Base-by-base conservation (phyloP, 176 grass and related monocot genomes). In the Bromus sterilis region DNA sequence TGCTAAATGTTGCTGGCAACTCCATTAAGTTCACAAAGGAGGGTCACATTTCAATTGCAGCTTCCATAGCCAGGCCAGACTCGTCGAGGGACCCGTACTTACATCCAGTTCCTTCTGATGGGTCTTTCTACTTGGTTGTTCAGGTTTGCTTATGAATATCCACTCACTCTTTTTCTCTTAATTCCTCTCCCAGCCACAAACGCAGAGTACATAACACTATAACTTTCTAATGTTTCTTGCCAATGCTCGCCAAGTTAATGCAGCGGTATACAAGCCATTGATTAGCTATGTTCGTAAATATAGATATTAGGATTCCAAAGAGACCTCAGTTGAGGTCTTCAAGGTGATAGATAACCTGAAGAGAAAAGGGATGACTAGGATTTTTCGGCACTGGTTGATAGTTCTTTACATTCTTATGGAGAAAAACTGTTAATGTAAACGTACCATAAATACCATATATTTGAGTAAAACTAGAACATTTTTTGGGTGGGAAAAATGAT, bases 11-110 rank as follows among this genome's bases (percentile, higher is more conserved):
- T 89, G 78, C 84, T 83, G 89, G 92, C 11, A 98, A 98, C 75
- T 91, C 96, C 11, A 51, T 98, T 40, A 93, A 98, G 68, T 95
- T 93, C 67, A 98, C 96, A 65, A 95, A 89, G 56, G 90, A 95
- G 86, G 96, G 93, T 30, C 88, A 93, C 28, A 77, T 95, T 82
- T 91, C 89, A 63, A 78, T 98, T 23, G 75, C 74, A 61, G 90
- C 90, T 63, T 93, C 88, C 20, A 66, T 93, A 7, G 88, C 87
- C 8, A 89, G 78, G 68, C 32, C 90, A 36, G 92, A 95, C 51
- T 86, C 80, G 83, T 77, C 84, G 40, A 93, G 79, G 48, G 92
- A 93, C 46, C 75, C 82, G 21, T 78, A 87, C 58, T 95, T 88
- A n/a, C 90, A 89, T 82, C 92, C 86, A 71, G 89, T 77, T 84